phyloP scores from a whole-genome alignment of 768 basidiomycete genomes.

The Suillus placidus region DNA sequence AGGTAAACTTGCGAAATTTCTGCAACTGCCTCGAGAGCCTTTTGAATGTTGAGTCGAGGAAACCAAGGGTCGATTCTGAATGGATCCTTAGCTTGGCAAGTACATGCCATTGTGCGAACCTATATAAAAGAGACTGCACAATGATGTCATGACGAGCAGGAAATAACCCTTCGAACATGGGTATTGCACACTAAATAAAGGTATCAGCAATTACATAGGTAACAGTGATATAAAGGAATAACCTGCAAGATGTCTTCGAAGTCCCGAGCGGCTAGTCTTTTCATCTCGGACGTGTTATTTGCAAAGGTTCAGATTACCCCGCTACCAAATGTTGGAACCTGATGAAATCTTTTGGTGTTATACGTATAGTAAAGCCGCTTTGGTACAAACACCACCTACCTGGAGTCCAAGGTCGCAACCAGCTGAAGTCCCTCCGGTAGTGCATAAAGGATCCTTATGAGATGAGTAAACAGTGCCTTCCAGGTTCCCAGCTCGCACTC shows the following conservation, averaged over 20 bases:
- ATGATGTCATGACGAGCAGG: conserved; percentile 25
- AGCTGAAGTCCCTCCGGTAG: not conserved
- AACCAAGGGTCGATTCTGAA: conserved; percentile 21
- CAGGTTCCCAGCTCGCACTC: too few species aligned
- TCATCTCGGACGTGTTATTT: not conserved
- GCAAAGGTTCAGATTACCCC: not conserved
- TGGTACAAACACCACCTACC: not conserved
- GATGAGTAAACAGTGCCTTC: too few species aligned
- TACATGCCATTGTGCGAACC: conserved; percentile 3
- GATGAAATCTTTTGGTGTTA: not conserved
- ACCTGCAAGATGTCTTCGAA: conserved; percentile 5
- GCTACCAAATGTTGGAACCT: not conserved
- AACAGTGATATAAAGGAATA: too few species aligned
- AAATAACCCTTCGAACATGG: conserved; percentile 42
- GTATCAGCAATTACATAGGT: not conserved
- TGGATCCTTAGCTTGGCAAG: conserved; percentile 38
- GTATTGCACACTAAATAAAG: conserved; percentile 34
- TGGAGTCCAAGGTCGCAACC: not conserved
- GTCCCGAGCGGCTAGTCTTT: not conserved
- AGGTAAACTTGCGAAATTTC: not conserved
- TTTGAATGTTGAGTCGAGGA: conserved; percentile 29
- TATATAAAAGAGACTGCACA: conserved; percentile 30
- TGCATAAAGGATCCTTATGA: too few species aligned
- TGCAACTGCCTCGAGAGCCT: conserved; percentile 13
- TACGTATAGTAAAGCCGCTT: too few species aligned